A percentile compares a stretch with the other conserved stretches of the same genome.
Conservation (phyloP, 495 filamentous ascomycete genomes). For the Xanthoparmelia taractica region DNA sequence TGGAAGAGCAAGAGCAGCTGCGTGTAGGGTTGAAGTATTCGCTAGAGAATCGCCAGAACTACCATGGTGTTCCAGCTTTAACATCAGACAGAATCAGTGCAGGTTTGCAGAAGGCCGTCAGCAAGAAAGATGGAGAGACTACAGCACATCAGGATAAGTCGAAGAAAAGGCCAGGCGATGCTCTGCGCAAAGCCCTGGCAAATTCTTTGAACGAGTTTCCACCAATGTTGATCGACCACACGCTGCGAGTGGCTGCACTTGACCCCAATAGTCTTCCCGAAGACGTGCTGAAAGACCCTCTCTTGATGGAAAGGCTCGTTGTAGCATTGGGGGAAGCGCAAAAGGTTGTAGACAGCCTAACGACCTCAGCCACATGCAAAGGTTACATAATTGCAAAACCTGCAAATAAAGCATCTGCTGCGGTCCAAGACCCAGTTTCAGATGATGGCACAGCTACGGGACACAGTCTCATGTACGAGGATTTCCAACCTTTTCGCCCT, state of each 20-base stretch:
- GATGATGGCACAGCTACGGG: conserved; percentile 31
- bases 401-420: conserved; percentile 4
- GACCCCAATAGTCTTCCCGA: conserved; percentile 57
- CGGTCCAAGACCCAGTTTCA: conserved; percentile 24
- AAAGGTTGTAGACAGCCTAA: conserved; percentile 53
- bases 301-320: conserved; percentile 56
- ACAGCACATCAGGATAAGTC: conserved; percentile 57
- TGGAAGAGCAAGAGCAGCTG: conserved; percentile 65
- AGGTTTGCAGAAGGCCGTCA: conserved; percentile 59
- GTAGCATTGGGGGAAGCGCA: conserved; percentile 60
- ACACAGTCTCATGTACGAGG: conserved; percentile 67
- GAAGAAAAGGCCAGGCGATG: conserved; percentile 69
- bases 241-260: conserved; percentile 58
- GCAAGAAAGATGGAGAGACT: conserved; percentile 44
- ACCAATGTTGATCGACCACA: conserved; percentile 79
- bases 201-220: conserved; percentile 79
- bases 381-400: conserved; percentile 88
- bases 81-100: conserved; percentile 62
- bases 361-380: conserved; percentile 43
- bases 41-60: conserved; percentile 75
- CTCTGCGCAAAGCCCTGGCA: conserved; percentile 68
- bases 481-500: conserved; percentile 91
- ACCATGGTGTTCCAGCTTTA: conserved; percentile 60
- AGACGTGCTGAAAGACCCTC: conserved; percentile 58
- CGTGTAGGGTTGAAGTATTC: conserved; percentile 69